phyloP scores from a whole-genome alignment of 305 asterid genomes.

The Fraxinus sp. region DNA sequence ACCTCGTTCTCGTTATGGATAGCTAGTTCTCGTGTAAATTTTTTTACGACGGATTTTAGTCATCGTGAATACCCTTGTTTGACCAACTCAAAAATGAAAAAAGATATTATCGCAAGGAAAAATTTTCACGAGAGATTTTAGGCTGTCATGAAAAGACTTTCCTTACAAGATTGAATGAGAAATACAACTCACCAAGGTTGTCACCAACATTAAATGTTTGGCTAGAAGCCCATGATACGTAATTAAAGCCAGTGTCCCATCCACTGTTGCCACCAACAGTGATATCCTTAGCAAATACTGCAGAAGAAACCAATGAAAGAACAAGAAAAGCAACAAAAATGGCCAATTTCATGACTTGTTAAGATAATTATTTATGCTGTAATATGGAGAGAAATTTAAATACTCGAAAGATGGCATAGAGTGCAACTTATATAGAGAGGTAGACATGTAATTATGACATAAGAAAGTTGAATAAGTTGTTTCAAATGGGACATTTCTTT shows the following conservation, averaged over 20 bases:
- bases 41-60: background rate
- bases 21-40: background rate
- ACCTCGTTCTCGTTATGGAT: background rate
- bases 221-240: slow-evolving; percentile 26
- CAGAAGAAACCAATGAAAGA: slow-evolving; percentile 36
- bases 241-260: slow-evolving; percentile 33
- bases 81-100: background rate
- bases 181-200: slow-evolving; percentile 28
- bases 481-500: slow-evolving; percentile 9
- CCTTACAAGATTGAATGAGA: background rate
- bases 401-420: background rate
- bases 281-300: slow-evolving; percentile 30
- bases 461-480: background rate
- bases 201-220: slow-evolving; percentile 27
- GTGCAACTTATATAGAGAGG: slow-evolving; percentile 21
- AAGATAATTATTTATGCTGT: background rate
- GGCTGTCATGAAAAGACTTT: background rate
- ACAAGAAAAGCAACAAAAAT: slow-evolving; percentile 21
- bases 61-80: background rate
- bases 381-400: background rate
- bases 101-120: background rate
- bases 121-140: background rate
- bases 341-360: slow-evolving; percentile 20
- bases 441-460: slow-evolving; percentile 4
- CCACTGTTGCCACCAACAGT: slow-evolving; percentile 33